Evolutionary conservation across 176 grass and related monocot genomes (phyloP).

Genomic region (Phyllostachys edulis): DNA sequence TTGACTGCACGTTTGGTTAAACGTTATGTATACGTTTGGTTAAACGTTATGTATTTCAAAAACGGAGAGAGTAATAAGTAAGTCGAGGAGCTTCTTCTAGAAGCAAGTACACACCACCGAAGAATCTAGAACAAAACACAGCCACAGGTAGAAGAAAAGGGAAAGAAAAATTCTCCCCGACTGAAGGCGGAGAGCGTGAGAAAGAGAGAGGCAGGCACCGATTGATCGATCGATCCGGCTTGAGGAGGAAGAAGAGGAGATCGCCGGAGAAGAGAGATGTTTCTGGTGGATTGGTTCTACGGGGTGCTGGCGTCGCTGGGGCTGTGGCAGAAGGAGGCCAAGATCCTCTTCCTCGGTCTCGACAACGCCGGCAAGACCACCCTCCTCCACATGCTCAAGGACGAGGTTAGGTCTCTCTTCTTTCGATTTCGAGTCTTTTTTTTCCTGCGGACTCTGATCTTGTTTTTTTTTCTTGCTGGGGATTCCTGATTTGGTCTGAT

Average conservation of each 20-base stretch:
- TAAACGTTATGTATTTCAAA: no score
- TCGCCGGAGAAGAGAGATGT: slow-evolving; percentile 37
- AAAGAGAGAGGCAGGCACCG: not conserved
- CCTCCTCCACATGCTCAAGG: no score
- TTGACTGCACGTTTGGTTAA: no score
- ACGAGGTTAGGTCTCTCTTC: slow-evolving; percentile 20
- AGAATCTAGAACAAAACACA: slow-evolving; percentile 41
- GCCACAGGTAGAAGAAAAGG: not conserved
- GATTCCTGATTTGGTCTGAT: not conserved
- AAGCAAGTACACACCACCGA: slow-evolving; percentile 28
- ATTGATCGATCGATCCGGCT: not conserved
- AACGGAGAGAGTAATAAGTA: no score
- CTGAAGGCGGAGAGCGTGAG: not conserved
- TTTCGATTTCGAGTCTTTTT: not conserved
- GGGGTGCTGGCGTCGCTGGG: slow-evolving; percentile 62
- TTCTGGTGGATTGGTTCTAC: slow-evolving; percentile 60
- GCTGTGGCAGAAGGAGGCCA: slow-evolving; percentile 55
- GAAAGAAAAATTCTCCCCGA: not conserved
- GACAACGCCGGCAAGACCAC: no score
- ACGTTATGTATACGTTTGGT: no score
- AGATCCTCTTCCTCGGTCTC: no score
- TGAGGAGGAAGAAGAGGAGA: slow-evolving; percentile 17
- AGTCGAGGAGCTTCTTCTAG: not conserved
- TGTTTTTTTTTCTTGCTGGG: no score
- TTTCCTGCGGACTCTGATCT: no score